These are phyloP conservation scores for Leptodontidium sp. DNA, from an alignment of 2,329 filamentous ascomycete species.

Conservation along the genomic window DNA sequence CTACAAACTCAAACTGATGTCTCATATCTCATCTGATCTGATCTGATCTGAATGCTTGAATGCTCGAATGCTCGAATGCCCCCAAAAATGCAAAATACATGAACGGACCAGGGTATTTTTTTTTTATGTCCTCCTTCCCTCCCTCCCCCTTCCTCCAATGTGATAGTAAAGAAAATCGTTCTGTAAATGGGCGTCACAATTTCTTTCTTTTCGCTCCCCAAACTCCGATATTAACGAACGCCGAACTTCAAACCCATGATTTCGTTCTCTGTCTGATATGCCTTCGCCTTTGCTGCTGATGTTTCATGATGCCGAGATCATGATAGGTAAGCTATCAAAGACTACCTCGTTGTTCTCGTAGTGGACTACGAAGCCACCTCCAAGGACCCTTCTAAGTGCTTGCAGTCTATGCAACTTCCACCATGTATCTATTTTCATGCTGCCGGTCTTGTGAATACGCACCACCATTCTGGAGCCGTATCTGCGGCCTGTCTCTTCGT, in stretches of 20 bases:
- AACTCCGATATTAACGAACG: background rate
- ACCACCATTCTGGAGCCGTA: constrained; percentile 70
- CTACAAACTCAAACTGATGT: background rate
- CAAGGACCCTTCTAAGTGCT: constrained; percentile 65
- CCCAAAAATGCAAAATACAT: background rate
- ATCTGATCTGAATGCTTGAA: background rate
- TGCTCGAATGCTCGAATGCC: constrained; percentile 6
- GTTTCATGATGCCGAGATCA: constrained; percentile 20
- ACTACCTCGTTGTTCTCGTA: constrained; percentile 69
- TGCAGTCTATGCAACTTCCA: constrained; percentile 75
- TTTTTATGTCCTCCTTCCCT: constrained; percentile 12
- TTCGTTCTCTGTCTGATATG: background rate
- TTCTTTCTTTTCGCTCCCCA: background rate
- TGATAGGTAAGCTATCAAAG: constrained; percentile 61
- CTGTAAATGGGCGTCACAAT: background rate
- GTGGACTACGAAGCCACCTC: constrained; percentile 68
- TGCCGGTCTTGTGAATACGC: constrained; percentile 63
- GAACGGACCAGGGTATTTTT: constrained; percentile 9
- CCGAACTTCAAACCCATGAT: background rate
- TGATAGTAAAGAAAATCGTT: background rate
- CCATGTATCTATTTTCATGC: constrained; percentile 74
- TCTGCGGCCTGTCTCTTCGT: constrained; percentile 64
- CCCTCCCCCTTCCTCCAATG: background rate
- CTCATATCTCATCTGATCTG: background rate
- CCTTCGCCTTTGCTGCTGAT: background rate